Evolutionary conservation across 176 grass and related monocot genomes (phyloP), one percentile per base, ranked within the genome.

Genomic region (Avena insularis): DNA sequence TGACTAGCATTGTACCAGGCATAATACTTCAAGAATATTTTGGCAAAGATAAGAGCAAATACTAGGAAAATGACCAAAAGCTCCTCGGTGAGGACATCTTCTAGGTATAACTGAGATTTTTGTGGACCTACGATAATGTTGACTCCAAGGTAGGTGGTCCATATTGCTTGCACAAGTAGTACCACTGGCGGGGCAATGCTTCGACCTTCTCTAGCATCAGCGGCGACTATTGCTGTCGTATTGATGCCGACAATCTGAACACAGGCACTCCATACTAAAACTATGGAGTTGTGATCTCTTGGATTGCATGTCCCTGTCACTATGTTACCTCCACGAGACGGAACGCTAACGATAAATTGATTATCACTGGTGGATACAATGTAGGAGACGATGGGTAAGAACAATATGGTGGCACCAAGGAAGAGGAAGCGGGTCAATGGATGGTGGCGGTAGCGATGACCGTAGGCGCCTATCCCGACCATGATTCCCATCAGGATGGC

Each of bases 101-200:
- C n/a, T n/a, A n/a, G n/a, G n/a, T n/a, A n/a, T n/a, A n/a, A n/a
- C n/a, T n/a, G n/a, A n/a, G n/a, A n/a, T n/a, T n/a, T n/a, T n/a
- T n/a, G n/a, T n/a, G n/a, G n/a, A n/a, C n/a, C n/a, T n/a, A n/a
- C n/a, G n/a, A n/a, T n/a, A n/a, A n/a, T n/a, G n/a, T n/a, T n/a
- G n/a, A n/a, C n/a, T n/a, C 11, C 7, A 43, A 83, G 82, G 82
- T 83, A 83, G 21, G 6, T n/a, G 12, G 49, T 31, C 82, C 82
- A 83, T 0, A 74, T 11, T 47, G 82, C 67, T 29, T 83, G 36
- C 1, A 73, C 19, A 6, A 73, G 2, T 36, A 83, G 53, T 12
- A 60, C 20, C 0, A 4, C 31, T 2, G 82, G 21, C 0, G 53
- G 82, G 0, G 6, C n/a, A 15, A 27, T 46, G 53, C 27, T 13